These are phyloP conservation scores for Tulasnella sp. DNA, from an alignment of 768 basidiomycete genomes.

Conservation along the genomic window DNA sequence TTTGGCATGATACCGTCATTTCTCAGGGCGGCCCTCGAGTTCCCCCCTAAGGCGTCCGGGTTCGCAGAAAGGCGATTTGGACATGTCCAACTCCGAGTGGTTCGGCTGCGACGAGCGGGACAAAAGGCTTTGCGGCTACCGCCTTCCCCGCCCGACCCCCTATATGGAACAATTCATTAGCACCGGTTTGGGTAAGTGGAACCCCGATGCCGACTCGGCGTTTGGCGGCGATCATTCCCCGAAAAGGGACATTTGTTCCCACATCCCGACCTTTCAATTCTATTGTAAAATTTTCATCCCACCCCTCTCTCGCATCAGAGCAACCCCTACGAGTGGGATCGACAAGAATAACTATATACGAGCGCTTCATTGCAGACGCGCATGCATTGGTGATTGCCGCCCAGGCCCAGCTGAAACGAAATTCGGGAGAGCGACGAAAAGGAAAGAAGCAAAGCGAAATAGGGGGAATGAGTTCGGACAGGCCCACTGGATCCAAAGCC, in stretches of 20 bases:
- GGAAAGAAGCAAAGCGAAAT: too few species aligned
- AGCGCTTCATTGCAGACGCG: not conserved
- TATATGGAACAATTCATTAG: not conserved
- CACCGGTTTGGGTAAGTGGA: not conserved
- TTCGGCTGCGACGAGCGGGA: constrained; percentile 2
- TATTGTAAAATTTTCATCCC: not conserved
- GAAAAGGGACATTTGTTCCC: not conserved
- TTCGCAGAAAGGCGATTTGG: not conserved
- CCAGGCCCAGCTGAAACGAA: not conserved
- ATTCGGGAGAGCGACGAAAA: not conserved
- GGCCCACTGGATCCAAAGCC: not conserved
- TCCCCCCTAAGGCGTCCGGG: not conserved
- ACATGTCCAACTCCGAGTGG: not conserved
- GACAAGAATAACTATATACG: not conserved
- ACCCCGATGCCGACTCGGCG: not conserved
- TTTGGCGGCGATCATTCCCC: not conserved
- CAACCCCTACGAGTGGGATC: not conserved
- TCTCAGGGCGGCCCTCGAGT: not conserved
- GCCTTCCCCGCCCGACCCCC: not conserved
- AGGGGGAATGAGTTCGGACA: not conserved
- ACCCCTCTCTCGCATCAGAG: not conserved
- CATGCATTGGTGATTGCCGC: not conserved
- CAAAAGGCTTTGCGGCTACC: not conserved
- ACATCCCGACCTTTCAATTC: not conserved
- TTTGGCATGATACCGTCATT: too few species aligned